Evolutionary conservation across 1,139 yeast species (phyloP), one percentile per base, ranked within the genome.

Genomic region (Meyerozyma carpophila): DNA sequence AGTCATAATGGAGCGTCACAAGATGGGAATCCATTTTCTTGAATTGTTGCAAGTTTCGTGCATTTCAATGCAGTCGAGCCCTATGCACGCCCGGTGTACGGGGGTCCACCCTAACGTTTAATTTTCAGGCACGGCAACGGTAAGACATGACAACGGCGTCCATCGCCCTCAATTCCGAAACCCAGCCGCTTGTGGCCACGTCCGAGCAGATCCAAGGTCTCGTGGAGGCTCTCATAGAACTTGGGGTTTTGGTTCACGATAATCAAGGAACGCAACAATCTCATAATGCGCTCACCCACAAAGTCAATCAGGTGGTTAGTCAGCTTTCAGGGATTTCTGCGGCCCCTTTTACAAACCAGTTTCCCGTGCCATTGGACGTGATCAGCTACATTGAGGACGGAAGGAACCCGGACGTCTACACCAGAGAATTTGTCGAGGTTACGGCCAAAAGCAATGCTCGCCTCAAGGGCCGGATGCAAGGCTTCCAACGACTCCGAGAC

Each of bases 341-440:
- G n/a, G 61, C 62, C 42, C 66, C 69, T 1, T 57, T 57, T 39
- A 62, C 68, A 1, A 58, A 55, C 32, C 65, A 70, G 44, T 71
- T 59, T 43, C 79, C 82, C 1, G 73, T 88, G 2, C 95, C 96
- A 0, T 61, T 84, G 39, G 96, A 88, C 57, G 90, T 88, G 13
- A 67, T 88, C 7, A 82, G 83, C 48, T 86, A 93, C 59, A 88
- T 93, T 39, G 98, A 93, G 59, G 95, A 90, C 56, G 98, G 98
- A 2, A 73, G 98, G 52, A 93, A 93, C 58, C 98, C 99, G 0
- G 98, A 93, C 59, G 91, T 93, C 40, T 93, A 93, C 62, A 90
- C 98, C 0, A 75, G 98, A 59, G 98, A 94, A 64, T 93, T 93
- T 65, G 89, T 91, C 9, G 98, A 93, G 61, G 88, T 93, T 37